These are phyloP conservation scores for Trichoderma reesei DNA, from an alignment of 495 filamentous ascomycete species.

Conservation along the genomic window DNA sequence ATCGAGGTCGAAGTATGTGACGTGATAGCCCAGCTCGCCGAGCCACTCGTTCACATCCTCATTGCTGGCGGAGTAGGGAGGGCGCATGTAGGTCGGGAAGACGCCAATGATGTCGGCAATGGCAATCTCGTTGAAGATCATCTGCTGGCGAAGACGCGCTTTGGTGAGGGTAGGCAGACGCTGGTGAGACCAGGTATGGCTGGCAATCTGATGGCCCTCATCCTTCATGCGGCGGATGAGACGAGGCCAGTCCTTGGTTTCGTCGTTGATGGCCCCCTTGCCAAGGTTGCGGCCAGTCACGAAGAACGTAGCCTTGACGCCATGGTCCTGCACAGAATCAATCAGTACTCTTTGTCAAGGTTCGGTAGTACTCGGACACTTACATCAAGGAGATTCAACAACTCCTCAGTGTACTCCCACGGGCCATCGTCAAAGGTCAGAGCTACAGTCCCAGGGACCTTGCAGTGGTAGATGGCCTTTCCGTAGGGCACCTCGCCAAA, in stretches of 20 bases:
- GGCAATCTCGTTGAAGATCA: conserved; percentile 72
- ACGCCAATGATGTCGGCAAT: conserved; percentile 68
- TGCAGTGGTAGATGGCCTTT: conserved; percentile 57
- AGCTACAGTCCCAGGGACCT: conserved; percentile 52
- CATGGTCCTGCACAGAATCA: conserved; percentile 33
- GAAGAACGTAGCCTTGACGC: conserved; percentile 70
- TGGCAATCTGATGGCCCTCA: conserved; percentile 18
- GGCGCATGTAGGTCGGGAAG: conserved; percentile 76
- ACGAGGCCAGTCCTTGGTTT: conserved; percentile 42
- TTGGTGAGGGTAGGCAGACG: conserved; percentile 50
- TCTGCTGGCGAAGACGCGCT: conserved; percentile 52
- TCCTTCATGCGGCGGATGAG: conserved; percentile 60
- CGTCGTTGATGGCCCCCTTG: conserved; percentile 61
- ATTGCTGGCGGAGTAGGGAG: conserved; percentile 7
- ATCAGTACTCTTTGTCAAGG: not conserved
- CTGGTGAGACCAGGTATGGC: conserved; percentile 77
- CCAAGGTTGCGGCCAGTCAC: conserved; percentile 65
- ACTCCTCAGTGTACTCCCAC: conserved; percentile 53
- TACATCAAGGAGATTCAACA: conserved; percentile 55
- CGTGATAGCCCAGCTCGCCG: conserved; percentile 62
- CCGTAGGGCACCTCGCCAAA: conserved; percentile 50
- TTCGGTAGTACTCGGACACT: not conserved
- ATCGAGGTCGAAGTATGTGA: conserved; percentile 66
- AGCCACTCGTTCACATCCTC: conserved; percentile 50
- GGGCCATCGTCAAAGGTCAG: conserved; percentile 77